Conservation (phyloP, 1,139 yeast species). For the Pneumocystis carinii region DNA sequence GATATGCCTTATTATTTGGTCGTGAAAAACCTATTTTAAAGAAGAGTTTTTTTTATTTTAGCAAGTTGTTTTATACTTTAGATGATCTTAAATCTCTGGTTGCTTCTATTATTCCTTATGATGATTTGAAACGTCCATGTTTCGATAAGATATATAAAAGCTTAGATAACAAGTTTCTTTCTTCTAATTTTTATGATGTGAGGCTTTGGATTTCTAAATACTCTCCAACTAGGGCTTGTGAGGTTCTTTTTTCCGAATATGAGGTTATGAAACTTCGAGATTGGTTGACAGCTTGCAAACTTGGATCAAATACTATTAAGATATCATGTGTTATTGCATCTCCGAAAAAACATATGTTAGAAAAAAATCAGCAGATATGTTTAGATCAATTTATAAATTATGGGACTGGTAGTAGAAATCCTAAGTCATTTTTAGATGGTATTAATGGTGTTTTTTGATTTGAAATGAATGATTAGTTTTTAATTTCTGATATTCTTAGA, state of each 20-base stretch:
- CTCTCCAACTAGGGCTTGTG: slow-evolving; percentile 1
- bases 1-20: neutral
- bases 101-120: neutral
- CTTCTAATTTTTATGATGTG: neutral
- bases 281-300: slow-evolving; percentile 6
- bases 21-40: neutral
- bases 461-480: neutral
- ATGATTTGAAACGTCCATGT: neutral
- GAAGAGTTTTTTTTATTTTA: neutral
- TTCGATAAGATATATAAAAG: neutral
- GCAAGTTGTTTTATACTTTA: neutral
- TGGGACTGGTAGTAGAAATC: neutral
- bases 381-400: neutral
- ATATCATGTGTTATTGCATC: neutral
- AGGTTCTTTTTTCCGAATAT: slow-evolving; percentile 4
- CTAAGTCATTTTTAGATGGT: neutral
- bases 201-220: neutral
- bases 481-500: neutral
- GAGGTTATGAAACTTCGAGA: slow-evolving; percentile 2
- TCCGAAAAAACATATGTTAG: neutral
- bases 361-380: slow-evolving; percentile 1
- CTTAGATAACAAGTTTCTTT: neutral
- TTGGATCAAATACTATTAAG: neutral
- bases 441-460: slow-evolving; percentile 1
- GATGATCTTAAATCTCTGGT: neutral